Conservation (phyloP, 352 stramenopile species). For the Phytophthora cactorum region DNA sequence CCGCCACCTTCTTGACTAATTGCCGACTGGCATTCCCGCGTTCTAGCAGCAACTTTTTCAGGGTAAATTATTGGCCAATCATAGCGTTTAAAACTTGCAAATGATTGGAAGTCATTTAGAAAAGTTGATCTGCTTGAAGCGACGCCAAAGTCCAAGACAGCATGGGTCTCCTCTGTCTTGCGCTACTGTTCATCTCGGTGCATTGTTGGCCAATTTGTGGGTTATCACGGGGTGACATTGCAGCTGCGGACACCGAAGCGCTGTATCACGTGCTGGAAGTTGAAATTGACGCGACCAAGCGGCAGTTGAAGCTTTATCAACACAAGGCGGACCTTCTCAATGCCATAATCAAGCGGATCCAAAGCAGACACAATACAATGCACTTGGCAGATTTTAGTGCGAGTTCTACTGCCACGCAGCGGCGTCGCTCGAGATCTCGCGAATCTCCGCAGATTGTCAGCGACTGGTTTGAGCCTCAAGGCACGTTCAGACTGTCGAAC, state of each 20-base stretch:
- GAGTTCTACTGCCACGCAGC: neutral
- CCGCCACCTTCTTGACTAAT: conserved; percentile 19
- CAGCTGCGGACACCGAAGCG: neutral
- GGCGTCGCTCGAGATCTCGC: conserved; percentile 2
- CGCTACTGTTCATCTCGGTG: conserved; percentile 14
- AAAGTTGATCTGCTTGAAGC: conserved; percentile 7
- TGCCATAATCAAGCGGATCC: conserved; percentile 2
- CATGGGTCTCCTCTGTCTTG: conserved; percentile 10
- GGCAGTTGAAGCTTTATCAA: conserved; percentile 28
- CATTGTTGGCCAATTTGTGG: conserved; percentile 5
- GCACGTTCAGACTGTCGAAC: conserved; percentile 1
- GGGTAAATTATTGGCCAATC: conserved; percentile 22
- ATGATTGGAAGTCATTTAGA: conserved; percentile 20
- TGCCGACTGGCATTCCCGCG: conserved; percentile 6
- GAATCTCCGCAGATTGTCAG: conserved; percentile 27
- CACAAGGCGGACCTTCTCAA: conserved; percentile 26
- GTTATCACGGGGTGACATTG: neutral
- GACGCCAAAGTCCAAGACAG: neutral
- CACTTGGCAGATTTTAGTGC: neutral
- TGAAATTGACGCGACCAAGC: conserved; percentile 32
- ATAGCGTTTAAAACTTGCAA: neutral
- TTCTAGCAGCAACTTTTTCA: conserved; percentile 4
- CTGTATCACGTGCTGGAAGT: conserved; percentile 18
- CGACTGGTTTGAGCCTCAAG: conserved; percentile 33
- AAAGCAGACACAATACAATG: conserved; percentile 1